Evolutionary conservation across 768 basidiomycete genomes (phyloP).

Genomic region (Termitomyces sp.): DNA sequence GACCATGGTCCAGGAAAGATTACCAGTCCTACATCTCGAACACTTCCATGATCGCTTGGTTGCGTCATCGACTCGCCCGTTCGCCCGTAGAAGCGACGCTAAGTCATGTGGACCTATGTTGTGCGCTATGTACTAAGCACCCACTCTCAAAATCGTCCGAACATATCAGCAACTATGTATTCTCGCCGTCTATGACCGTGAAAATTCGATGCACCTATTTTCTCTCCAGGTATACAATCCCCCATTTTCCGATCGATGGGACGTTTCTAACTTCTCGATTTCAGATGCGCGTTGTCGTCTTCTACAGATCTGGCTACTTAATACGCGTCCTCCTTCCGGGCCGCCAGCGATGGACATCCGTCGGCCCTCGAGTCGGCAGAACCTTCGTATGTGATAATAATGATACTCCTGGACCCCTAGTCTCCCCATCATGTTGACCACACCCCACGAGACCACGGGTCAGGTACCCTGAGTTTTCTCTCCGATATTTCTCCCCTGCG

Average conservation of each 20-base stretch:
- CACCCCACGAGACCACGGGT: conserved; percentile 6
- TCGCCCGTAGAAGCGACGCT: neutral
- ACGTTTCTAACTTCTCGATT: neutral
- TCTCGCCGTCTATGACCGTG: neutral
- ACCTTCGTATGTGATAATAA: neutral
- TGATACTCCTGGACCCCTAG: neutral
- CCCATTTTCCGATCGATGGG: neutral
- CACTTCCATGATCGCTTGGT: too few relatives aligned
- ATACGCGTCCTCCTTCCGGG: neutral
- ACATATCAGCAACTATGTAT: neutral
- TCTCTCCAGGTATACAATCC: neutral
- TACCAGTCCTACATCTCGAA: too few relatives aligned
- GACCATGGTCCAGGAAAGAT: neutral
- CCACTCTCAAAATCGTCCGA: neutral
- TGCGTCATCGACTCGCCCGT: neutral
- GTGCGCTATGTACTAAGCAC: neutral
- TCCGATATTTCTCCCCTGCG: conserved; percentile 11
- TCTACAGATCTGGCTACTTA: neutral
- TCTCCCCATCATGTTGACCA: neutral
- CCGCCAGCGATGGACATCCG: neutral
- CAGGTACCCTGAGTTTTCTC: neutral
- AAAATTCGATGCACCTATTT: neutral
- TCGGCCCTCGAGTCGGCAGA: conserved; percentile 14
- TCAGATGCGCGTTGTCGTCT: neutral
- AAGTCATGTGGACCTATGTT: neutral